Percentiles rank a stretch among this genome's conserved stretches.
phyloP scores from a whole-genome alignment of 2,329 filamentous ascomycete genomes.

The Aspergillus ibericus region DNA sequence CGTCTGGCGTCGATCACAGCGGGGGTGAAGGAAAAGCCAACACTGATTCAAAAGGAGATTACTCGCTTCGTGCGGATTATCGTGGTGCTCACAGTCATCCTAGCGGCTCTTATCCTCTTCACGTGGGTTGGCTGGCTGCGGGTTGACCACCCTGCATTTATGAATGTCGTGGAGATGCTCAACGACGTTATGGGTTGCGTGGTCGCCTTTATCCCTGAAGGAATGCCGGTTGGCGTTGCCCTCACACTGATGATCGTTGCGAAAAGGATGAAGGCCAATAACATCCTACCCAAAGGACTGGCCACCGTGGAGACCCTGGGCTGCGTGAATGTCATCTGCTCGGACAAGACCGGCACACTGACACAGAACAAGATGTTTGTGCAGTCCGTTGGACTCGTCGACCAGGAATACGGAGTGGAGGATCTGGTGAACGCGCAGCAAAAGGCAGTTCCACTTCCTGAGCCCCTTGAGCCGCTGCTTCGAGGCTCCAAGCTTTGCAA shows the following conservation, averaged over 20 bases:
- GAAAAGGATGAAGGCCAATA: slow-evolving; percentile 72
- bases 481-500: slow-evolving; percentile 70
- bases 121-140: slow-evolving; percentile 68
- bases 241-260: slow-evolving; percentile 74
- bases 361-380: slow-evolving; percentile 71
- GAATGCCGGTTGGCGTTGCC: slow-evolving; percentile 68
- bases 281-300: slow-evolving; percentile 75
- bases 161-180: slow-evolving; percentile 69
- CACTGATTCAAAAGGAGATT: slow-evolving; percentile 71
- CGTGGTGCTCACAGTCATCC: slow-evolving; percentile 64
- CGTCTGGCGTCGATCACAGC: slow-evolving; percentile 73
- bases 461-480: slow-evolving; percentile 59
- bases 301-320: slow-evolving; percentile 78
- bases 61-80: slow-evolving; percentile 71
- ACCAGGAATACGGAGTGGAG: slow-evolving; percentile 23
- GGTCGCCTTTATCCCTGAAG: slow-evolving; percentile 77
- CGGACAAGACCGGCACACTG: slow-evolving; percentile 69
- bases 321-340: slow-evolving; percentile 72
- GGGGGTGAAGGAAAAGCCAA: slow-evolving; percentile 67
- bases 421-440: slow-evolving; percentile 17
- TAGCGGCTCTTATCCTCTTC: slow-evolving; percentile 55
- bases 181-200: slow-evolving; percentile 72
- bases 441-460: slow-evolving; percentile 21
- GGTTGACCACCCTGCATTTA: slow-evolving; percentile 65
- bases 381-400: slow-evolving; percentile 29